phyloP scores from a whole-genome alignment of 1,139 yeast species.

The Yamadazyma trypodendri region DNA sequence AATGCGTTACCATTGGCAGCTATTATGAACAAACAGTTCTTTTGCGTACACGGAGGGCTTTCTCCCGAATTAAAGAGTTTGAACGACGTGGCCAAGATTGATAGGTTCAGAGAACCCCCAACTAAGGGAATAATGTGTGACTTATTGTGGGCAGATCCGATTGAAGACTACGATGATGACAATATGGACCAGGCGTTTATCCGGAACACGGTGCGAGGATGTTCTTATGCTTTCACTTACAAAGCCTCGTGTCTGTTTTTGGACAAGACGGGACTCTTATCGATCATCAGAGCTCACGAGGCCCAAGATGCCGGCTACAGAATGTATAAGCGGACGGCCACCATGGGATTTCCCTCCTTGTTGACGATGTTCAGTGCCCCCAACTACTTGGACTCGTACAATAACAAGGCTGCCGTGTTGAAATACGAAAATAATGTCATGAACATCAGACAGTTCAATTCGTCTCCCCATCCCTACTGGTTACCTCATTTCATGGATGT shows the following conservation, averaged over 20 bases:
- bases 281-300: constrained; percentile 92
- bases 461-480: constrained; percentile 96
- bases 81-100: constrained; percentile 66
- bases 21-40: constrained; percentile 88
- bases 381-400: constrained; percentile 88
- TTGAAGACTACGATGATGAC: constrained; percentile 81
- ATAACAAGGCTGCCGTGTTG: constrained; percentile 93
- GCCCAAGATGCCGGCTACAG: constrained; percentile 98
- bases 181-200: constrained; percentile 51
- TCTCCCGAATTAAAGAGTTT: constrained; percentile 78
- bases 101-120: constrained; percentile 92
- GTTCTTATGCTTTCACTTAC: constrained; percentile 88
- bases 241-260: constrained; percentile 81
- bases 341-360: constrained; percentile 90
- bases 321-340: constrained; percentile 83
- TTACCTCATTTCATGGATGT: constrained; percentile 97
- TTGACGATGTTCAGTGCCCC: constrained; percentile 96
- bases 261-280: constrained; percentile 73
- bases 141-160: constrained; percentile 93
- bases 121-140: constrained; percentile 95
- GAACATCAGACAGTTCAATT: constrained; percentile 93
- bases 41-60: constrained; percentile 97
- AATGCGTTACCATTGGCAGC: constrained; percentile 92
- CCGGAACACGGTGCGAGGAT: constrained; percentile 81
- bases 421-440: constrained; percentile 88